Conservation (phyloP, 2,329 filamentous ascomycete genomes). For the Alternaria triticimaculans region DNA sequence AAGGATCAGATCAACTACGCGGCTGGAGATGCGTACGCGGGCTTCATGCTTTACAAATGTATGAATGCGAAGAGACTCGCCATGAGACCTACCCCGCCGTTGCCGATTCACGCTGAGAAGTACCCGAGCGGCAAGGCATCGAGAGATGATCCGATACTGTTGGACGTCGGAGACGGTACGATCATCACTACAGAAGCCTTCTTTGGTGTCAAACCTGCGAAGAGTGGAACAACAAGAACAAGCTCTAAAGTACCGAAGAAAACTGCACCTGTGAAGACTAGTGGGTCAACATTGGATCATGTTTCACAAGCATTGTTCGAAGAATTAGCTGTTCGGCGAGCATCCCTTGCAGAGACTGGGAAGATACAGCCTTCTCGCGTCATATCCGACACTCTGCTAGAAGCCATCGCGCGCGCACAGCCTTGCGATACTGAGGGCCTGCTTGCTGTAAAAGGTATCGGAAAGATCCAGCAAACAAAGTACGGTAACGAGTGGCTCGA, state of each 20-base stretch:
- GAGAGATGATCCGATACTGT: slow-evolving; percentile 23
- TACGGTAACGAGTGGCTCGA: slow-evolving; percentile 40
- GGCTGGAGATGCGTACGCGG: slow-evolving; percentile 87
- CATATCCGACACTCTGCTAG: slow-evolving; percentile 30
- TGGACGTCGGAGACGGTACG: slow-evolving; percentile 27
- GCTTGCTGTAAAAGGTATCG: slow-evolving; percentile 35
- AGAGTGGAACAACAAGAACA: neutral
- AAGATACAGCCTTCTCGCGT: slow-evolving; percentile 21
- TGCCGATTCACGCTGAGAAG: slow-evolving; percentile 36
- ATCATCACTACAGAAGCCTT: slow-evolving; percentile 32
- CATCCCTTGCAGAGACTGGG: slow-evolving; percentile 18
- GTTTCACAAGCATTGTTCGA: slow-evolving; percentile 27
- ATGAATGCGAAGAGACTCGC: slow-evolving; percentile 69
- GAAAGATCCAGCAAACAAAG: slow-evolving; percentile 18
- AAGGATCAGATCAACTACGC: slow-evolving; percentile 73
- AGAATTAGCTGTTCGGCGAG: slow-evolving; percentile 24
- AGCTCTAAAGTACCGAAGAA: slow-evolving; percentile 1
- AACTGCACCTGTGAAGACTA: neutral
- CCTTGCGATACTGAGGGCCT: slow-evolving; percentile 28
- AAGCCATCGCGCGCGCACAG: slow-evolving; percentile 28
- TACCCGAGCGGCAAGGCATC: slow-evolving; percentile 25
- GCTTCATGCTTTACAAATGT: slow-evolving; percentile 74
- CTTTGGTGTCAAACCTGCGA: slow-evolving; percentile 21
- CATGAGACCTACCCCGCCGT: slow-evolving; percentile 46
- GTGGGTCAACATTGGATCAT: slow-evolving; percentile 15